phyloP scores from a whole-genome alignment of 352 stramenopile species.

The Phytopythium litorale region DNA sequence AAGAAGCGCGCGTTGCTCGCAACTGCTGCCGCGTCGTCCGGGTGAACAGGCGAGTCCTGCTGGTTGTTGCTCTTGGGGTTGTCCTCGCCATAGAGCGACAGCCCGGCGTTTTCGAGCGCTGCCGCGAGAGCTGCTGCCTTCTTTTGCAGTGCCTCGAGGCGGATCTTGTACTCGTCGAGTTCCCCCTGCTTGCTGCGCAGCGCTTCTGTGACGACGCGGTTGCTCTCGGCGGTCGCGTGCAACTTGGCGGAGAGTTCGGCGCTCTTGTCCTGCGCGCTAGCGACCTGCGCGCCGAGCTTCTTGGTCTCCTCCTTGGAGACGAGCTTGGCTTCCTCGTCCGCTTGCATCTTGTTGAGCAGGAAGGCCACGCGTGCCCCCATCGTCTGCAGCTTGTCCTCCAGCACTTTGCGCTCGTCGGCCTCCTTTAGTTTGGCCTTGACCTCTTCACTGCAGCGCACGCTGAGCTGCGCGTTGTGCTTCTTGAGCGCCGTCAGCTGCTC shows the following conservation, averaged over 20 bases:
- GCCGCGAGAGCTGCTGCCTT: constrained; percentile 61
- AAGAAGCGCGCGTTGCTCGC: constrained; percentile 80
- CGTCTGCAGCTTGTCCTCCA: constrained; percentile 93
- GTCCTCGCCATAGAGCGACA: constrained; percentile 12
- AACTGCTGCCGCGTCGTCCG: constrained; percentile 56
- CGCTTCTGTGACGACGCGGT: constrained; percentile 91
- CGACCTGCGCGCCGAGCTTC: constrained; percentile 92
- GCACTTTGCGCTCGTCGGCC: constrained; percentile 88
- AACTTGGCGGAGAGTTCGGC: constrained; percentile 90
- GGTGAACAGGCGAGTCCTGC: constrained; percentile 28
- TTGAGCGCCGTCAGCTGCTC: constrained; percentile 94
- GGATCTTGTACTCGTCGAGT: constrained; percentile 80
- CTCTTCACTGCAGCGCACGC: constrained; percentile 89
- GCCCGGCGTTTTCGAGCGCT: constrained; percentile 53
- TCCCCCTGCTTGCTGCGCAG: constrained; percentile 88
- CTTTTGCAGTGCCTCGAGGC: constrained; percentile 72
- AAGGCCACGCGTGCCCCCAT: constrained; percentile 92
- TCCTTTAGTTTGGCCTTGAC: constrained; percentile 93
- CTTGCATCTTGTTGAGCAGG: constrained; percentile 96
- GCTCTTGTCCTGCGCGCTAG: constrained; percentile 83
- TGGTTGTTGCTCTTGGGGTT: constrained; percentile 13
- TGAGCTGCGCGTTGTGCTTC: constrained; percentile 94
- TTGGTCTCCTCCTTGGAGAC: constrained; percentile 92
- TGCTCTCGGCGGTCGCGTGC: constrained; percentile 88
- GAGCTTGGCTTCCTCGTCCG: constrained; percentile 93